A percentile compares a stretch with the other conserved stretches of the same genome.
Evolutionary conservation across 352 stramenopile genomes (phyloP).

Genomic region (Phytophthora hibernalis): DNA sequence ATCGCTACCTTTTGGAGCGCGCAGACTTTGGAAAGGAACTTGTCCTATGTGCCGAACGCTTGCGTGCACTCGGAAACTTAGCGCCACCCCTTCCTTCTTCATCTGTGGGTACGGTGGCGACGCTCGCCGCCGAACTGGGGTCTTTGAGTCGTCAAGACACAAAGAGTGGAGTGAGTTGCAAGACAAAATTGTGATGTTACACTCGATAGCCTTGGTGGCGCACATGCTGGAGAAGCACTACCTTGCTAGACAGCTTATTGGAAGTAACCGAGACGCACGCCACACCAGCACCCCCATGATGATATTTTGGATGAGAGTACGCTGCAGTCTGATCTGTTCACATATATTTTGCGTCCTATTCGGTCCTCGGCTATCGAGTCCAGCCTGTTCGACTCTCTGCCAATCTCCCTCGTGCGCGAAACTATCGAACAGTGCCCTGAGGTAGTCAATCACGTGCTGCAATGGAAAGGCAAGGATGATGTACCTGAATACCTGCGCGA

Average conservation of each 20-base stretch:
- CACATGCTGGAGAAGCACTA: conserved; percentile 73
- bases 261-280: background rate
- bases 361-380: conserved; percentile 84
- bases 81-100: conserved; percentile 24
- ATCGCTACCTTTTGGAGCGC: conserved; percentile 41
- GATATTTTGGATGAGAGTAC: conserved; percentile 53
- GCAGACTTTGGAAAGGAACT: conserved; percentile 42
- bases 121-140: conserved; percentile 21
- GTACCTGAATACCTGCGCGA: conserved; percentile 55
- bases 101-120: background rate
- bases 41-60: conserved; percentile 33
- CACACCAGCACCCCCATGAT: conserved; percentile 15
- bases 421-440: conserved; percentile 82
- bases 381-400: conserved; percentile 73
- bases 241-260: conserved; percentile 35
- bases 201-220: conserved; percentile 62
- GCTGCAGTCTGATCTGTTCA: conserved; percentile 77
- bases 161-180: conserved; percentile 67
- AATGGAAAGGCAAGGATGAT: conserved; percentile 78
- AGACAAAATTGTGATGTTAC: conserved; percentile 53
- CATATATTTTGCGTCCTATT: conserved; percentile 80
- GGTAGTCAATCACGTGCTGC: conserved; percentile 77
- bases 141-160: conserved; percentile 56
- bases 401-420: conserved; percentile 78
- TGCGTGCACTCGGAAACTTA: conserved; percentile 39